Evolutionary conservation across 2,329 filamentous ascomycete genomes (phyloP).

Genomic region (Talaromyces sp.): DNA sequence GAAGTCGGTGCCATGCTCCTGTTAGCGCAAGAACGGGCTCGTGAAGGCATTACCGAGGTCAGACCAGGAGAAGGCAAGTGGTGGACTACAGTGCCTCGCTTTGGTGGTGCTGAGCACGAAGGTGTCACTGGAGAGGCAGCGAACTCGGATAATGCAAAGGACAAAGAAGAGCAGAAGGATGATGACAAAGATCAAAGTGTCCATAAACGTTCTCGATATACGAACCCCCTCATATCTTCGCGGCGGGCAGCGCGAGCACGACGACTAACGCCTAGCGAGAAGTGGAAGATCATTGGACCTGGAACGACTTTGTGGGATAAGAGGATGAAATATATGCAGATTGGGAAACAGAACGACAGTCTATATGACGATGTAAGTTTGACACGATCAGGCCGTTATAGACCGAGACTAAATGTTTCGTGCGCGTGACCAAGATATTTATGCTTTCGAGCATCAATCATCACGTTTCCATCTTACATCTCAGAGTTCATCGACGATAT

Average conservation of each 20-base stretch:
- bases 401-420: constrained; percentile 12
- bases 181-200: constrained; percentile 25
- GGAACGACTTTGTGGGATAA: constrained; percentile 55
- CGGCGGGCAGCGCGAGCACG: constrained; percentile 35
- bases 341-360: constrained; percentile 49
- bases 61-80: constrained; percentile 56
- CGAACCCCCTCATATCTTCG: constrained; percentile 31
- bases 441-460: constrained; percentile 61
- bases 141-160: constrained; percentile 2
- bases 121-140: constrained; percentile 34
- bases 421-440: constrained; percentile 47
- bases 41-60: constrained; percentile 51
- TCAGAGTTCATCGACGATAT: constrained; percentile 56
- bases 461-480: constrained; percentile 57
- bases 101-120: constrained; percentile 49
- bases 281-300: constrained; percentile 53
- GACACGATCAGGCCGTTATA: constrained; percentile 28
- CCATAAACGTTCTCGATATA: constrained; percentile 39
- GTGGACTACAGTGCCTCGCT: constrained; percentile 57
- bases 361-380: constrained; percentile 53
- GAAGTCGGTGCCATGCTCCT: constrained; percentile 57
- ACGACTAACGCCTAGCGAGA: constrained; percentile 46
- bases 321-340: constrained; percentile 53
- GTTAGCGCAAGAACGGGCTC: constrained; percentile 57
- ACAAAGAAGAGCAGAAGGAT: constrained; percentile 28